A percentile compares a stretch with the other conserved stretches of the same genome.
These are phyloP conservation scores for Paramecium sexaurelia DNA, from an alignment of 73 alveolate species.

Conservation along the genomic window DNA sequence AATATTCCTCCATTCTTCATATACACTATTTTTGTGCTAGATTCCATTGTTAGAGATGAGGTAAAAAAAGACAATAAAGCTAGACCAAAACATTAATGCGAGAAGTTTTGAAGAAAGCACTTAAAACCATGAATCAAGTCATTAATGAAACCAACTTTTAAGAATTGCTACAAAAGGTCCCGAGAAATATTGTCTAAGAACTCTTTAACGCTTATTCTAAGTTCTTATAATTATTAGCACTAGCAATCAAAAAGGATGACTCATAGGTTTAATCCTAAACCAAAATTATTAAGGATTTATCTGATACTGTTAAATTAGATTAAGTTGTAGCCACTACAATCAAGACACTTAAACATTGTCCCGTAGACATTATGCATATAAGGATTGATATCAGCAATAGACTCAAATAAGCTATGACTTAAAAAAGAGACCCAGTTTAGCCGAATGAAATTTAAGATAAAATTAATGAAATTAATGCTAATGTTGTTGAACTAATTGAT, in stretches of 20 bases:
- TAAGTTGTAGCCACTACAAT: not conserved
- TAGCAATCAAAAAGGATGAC: conserved; percentile 14
- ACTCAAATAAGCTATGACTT: not conserved
- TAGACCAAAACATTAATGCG: conserved; percentile 22
- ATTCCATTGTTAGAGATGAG: not conserved
- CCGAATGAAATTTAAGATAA: not conserved
- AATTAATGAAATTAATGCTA: conserved; percentile 9
- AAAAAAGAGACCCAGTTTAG: conserved; percentile 4
- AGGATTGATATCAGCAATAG: conserved; percentile 33
- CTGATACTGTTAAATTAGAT: conserved; percentile 33
- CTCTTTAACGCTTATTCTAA: not conserved
- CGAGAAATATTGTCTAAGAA: not conserved
- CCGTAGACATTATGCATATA: not conserved
- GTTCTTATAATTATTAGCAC: not conserved
- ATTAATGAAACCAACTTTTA: conserved; percentile 25
- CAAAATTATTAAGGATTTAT: not conserved
- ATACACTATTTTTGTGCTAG: not conserved
- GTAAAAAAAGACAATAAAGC: not conserved
- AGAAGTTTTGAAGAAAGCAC: not conserved
- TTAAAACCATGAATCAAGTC: conserved; percentile 17
- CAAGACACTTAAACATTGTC: not conserved
- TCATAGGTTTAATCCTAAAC: not conserved
- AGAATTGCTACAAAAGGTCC: conserved; percentile 10
- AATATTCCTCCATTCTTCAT: not conserved
- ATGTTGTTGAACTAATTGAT: conserved; percentile 3